Base-by-base conservation (phyloP, 495 filamentous ascomycete species). In the Glarea lozoyensis region DNA sequence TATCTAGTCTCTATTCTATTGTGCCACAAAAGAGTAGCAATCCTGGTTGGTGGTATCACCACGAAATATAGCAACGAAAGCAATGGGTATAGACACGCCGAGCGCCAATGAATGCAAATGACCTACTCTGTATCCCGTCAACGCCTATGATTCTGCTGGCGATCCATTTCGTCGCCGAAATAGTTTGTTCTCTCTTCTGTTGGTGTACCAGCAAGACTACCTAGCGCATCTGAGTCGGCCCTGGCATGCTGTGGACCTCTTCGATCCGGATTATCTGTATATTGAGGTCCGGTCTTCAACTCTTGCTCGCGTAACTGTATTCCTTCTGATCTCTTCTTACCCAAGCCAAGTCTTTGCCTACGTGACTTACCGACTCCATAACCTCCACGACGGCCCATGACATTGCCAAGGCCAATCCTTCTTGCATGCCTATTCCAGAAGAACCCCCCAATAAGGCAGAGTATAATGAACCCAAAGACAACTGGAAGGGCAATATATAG, bases 401-500 rank as follows among this genome's bases (percentile, higher is more conserved):
- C 40, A 30, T 48, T 52, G 10, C 49, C 49, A 24, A 52, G 40
- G 15, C 40, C 45, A 12, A 52, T 52, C 15, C 23, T 43, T 17
- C 49, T 23, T n/a, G 40, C 33, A 21, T 48, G 43, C 12, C 49
- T 39, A 23, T 52, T 52, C 32, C 38, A 9, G 11, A 48, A 13
- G 40, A 33, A 39, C 1, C 32, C 40, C 7, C 49, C 49, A 21
- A 22, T 39, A n/a, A 52, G 22, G 16, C 44, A 44, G n/a, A 52
- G 18, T 13, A 48, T 5, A 17, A 52, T 48, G 19, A 47, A 43
- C 2, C 49, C 49, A 25, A 52, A 48, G 13, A 48, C 40, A 3
- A 32, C 29, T 16, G 49, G 49, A 1, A 52, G 37, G 11, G 49
- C 49, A 30, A 52, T 52, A 30, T 52, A 52, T 9, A 52, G 45